A percentile compares a stretch with the other conserved stretches of the same genome.
Evolutionary conservation across 305 asterid species (phyloP).

Genomic region (Lippia alba): DNA sequence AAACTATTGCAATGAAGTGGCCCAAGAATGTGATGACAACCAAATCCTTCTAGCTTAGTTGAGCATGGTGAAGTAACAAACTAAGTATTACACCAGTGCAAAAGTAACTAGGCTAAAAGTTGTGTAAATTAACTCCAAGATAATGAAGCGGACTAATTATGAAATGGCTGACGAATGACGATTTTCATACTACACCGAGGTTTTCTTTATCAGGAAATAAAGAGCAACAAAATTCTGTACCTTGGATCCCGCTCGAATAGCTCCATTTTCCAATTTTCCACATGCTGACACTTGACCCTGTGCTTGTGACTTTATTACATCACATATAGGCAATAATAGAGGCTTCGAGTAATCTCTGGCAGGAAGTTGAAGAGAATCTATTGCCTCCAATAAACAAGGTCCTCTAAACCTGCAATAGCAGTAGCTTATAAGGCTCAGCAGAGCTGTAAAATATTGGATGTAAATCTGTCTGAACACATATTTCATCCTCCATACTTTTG

Average conservation of each 20-base stretch:
- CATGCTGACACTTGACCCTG: slow-evolving; percentile 78
- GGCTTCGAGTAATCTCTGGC: slow-evolving; percentile 83
- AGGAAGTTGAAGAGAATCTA: slow-evolving; percentile 90
- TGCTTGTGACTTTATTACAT: slow-evolving; percentile 77
- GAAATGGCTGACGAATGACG: slow-evolving; percentile 19
- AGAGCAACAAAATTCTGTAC: slow-evolving; percentile 42
- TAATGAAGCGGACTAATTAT: slow-evolving; percentile 17
- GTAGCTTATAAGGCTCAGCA: slow-evolving; percentile 26
- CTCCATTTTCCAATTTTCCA: slow-evolving; percentile 94
- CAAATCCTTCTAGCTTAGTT: slow-evolving; percentile 18
- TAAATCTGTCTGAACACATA: background rate
- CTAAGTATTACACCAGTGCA: background rate
- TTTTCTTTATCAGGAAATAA: slow-evolving; percentile 21
- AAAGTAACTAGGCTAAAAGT: slow-evolving; percentile 11
- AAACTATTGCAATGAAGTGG: slow-evolving; percentile 4
- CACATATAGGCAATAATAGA: slow-evolving; percentile 80
- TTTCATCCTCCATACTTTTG: slow-evolving; percentile 12
- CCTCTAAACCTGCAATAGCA: slow-evolving; percentile 76
- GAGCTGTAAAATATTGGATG: slow-evolving; percentile 12
- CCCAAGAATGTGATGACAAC: slow-evolving; percentile 7
- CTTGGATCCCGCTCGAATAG: slow-evolving; percentile 81
- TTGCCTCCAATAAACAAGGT: slow-evolving; percentile 79
- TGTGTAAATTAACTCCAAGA: slow-evolving; percentile 28
- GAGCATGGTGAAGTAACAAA: slow-evolving; percentile 11
- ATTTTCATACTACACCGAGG: slow-evolving; percentile 17